These are phyloP conservation scores for Auxenochlorella protothecoides DNA, from an alignment of 139 green algal genomes.

Conservation along the genomic window DNA sequence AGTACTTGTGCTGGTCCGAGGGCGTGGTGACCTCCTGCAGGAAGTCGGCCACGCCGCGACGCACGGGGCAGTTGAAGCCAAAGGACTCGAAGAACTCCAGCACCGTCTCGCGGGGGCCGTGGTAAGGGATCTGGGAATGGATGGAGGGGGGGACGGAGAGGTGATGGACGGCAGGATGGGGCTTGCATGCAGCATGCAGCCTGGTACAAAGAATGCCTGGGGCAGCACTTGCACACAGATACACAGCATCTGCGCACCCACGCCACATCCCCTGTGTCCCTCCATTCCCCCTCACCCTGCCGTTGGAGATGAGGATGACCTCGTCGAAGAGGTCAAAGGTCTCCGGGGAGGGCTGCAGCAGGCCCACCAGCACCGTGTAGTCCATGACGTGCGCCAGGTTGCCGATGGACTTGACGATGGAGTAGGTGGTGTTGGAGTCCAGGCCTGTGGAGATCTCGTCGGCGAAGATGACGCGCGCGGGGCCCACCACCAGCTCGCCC, in stretches of 20 bases:
- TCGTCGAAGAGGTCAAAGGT: slow-evolving; percentile 43
- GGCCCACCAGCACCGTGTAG: slow-evolving; percentile 27
- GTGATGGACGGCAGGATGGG: too few relatives aligned
- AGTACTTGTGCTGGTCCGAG: slow-evolving; percentile 31
- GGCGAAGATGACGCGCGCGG: slow-evolving; percentile 33
- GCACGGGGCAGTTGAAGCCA: slow-evolving; percentile 44
- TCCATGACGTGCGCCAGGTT: slow-evolving; percentile 17
- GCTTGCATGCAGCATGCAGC: too few relatives aligned
- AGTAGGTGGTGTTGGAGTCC: slow-evolving; percentile 44
- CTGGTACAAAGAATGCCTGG: too few relatives aligned
- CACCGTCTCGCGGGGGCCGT: slow-evolving; percentile 28
- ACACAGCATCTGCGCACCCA: too few relatives aligned
- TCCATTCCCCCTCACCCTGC: too few relatives aligned
- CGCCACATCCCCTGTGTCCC: too few relatives aligned
- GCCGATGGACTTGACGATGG: slow-evolving; percentile 16
- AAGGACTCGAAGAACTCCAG: slow-evolving; percentile 41
- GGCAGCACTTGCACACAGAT: too few relatives aligned
- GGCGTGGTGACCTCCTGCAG: slow-evolving; percentile 49
- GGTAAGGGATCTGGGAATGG: slow-evolving; percentile 10
- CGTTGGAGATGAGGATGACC: slow-evolving; percentile 5
- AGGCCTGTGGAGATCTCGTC: slow-evolving; percentile 55
- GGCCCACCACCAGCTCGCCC: slow-evolving; percentile 42
- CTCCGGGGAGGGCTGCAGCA: slow-evolving; percentile 48
- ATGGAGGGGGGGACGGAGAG: too few relatives aligned
- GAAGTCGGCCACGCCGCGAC: slow-evolving; percentile 51